Evolutionary conservation across 1,284 basidiomycete species (phyloP), one percentile per base, ranked within the genome.

Genomic region (Moesziomyces aphidis): DNA sequence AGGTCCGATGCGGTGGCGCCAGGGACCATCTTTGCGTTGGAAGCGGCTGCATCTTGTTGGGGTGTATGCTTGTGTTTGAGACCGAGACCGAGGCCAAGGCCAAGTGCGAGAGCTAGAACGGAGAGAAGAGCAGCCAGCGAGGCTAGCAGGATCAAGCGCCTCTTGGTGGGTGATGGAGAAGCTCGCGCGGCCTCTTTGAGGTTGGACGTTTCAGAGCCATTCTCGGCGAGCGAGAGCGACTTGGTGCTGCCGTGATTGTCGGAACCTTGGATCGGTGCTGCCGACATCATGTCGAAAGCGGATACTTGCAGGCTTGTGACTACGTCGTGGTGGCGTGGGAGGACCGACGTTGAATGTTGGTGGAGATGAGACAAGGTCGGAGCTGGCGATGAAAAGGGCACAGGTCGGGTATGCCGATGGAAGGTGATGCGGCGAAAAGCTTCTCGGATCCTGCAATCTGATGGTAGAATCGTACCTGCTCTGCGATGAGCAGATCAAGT

Each of bases 41-140:
- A 56, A 9, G 61, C 34, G 6, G 63, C 13, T 26, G 69, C 44
- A 60, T 56, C 50, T 44, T 60, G 28, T 17, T 47, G 53, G 11
- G 61, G 61, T 45, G 73, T 63, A 28, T 72, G 61, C 34, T 67
- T 61, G 55, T 85, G 81, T 51, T 80, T 78, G 19, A 85, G 69
- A 0, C 86, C 86, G 13, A 87, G 74, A 7, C 87, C 86, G 19
- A 87, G 85, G 6, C 86, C 87, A 2, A 88, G 82, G 0, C 85
- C 85, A 9, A 87, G 80, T 0, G 72, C 84, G 19, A 87, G 76
- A 17, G 75, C 85, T 7, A 86, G 79, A 7, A 83, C 67, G 31
- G 84, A 63, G 45, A 83, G 17, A 19, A 73, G 34, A 2, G 51
- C 59, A 1, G 15, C 51, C 5, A 55, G 4, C 3, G 50, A 22